A percentile compares a stretch with the other conserved stretches of the same genome.
Evolutionary conservation across 768 basidiomycete species (phyloP).

Genomic region (Kwoniella mangroviensis): DNA sequence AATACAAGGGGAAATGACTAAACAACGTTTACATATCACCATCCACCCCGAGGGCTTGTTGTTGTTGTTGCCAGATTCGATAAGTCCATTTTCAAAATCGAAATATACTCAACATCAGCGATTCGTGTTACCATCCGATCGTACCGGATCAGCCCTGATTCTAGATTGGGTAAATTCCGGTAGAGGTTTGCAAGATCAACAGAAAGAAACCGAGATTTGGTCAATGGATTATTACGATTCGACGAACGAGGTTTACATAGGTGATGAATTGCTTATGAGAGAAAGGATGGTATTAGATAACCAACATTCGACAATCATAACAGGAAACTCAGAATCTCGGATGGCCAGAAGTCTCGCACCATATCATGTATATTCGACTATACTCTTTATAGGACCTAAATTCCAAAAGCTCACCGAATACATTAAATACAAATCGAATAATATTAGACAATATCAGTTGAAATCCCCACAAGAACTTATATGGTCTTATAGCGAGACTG

Average conservation of each 20-base stretch:
- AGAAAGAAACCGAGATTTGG: conserved; percentile 73
- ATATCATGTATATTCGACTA: conserved; percentile 87
- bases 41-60: conserved; percentile 66
- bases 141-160: conserved; percentile 67
- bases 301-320: not conserved
- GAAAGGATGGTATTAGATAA: conserved; percentile 78
- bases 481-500: conserved; percentile 78
- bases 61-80: conserved; percentile 86
- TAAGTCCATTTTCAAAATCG: conserved; percentile 85
- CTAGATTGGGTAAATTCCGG: conserved; percentile 95
- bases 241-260: conserved; percentile 77
- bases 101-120: conserved; percentile 82
- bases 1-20: conserved; percentile 58
- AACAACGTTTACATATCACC: conserved; percentile 68
- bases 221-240: conserved; percentile 82
- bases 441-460: conserved; percentile 69
- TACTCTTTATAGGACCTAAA: conserved; percentile 76
- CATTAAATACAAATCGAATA: conserved; percentile 63
- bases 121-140: conserved; percentile 68
- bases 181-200: conserved; percentile 57
- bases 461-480: conserved; percentile 66
- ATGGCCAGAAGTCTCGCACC: conserved; percentile 71
- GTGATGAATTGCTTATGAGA: conserved; percentile 69
- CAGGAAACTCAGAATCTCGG: conserved; percentile 38
- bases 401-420: conserved; percentile 62